phyloP scores from a whole-genome alignment of 1,139 yeast genomes.

The Suhomyces atakaporum region DNA sequence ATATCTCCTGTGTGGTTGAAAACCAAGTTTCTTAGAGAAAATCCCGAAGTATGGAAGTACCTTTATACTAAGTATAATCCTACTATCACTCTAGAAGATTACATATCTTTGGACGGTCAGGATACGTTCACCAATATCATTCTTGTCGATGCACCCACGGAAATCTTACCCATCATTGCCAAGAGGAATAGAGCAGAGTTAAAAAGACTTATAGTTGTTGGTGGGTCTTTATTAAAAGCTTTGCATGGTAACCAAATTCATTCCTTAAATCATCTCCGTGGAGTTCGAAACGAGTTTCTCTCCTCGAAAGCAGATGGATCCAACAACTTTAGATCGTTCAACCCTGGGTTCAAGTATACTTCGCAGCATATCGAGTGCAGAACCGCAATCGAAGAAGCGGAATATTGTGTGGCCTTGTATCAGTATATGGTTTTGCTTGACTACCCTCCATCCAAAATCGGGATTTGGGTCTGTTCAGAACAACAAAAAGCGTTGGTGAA shows the following conservation, averaged over 20 bases:
- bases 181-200: constrained; percentile 1
- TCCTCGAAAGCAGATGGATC: not conserved
- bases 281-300: constrained; percentile 9
- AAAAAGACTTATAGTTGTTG: constrained; percentile 12
- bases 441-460: constrained; percentile 41
- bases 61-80: constrained; percentile 13
- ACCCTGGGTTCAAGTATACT: constrained; percentile 43
- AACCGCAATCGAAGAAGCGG: constrained; percentile 53
- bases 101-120: constrained; percentile 2
- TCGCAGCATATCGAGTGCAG: constrained; percentile 42
- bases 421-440: constrained; percentile 51
- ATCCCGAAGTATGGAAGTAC: constrained; percentile 13
- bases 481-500: constrained; percentile 35
- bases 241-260: not conserved
- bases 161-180: constrained; percentile 9
- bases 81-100: constrained; percentile 16
- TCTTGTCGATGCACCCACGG: constrained; percentile 12
- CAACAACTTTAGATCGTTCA: constrained; percentile 17
- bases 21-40: not conserved
- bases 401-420: constrained; percentile 48
- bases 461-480: constrained; percentile 42
- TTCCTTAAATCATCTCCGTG: constrained; percentile 1
- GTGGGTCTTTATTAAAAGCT: constrained; percentile 8
- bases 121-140: constrained; percentile 13
- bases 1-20: constrained; percentile 13